Conservation (phyloP, 1,284 basidiomycete species). For the Kwoniella shivajii region DNA sequence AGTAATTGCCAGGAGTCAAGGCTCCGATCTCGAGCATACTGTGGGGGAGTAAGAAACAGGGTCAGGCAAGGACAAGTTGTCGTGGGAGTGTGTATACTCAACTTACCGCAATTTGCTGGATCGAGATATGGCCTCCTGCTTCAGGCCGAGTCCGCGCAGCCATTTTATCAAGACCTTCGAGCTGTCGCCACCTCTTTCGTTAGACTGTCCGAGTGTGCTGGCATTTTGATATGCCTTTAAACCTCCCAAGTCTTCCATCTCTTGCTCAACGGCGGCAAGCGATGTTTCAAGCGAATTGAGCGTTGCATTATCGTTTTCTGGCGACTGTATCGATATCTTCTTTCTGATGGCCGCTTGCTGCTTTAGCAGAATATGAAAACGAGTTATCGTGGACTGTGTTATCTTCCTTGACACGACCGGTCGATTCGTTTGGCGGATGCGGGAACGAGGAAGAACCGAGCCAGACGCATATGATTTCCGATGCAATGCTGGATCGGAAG, state of each 20-base stretch:
- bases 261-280: conserved; percentile 60
- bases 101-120: conserved; percentile 17
- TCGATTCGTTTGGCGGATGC: background rate
- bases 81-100: background rate
- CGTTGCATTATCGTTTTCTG: background rate
- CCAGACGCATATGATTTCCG: too few species aligned
- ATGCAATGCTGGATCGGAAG: too few species aligned
- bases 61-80: background rate
- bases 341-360: conserved; percentile 33
- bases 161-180: conserved; percentile 74
- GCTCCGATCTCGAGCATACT: conserved; percentile 86
- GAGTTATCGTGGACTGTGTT: conserved; percentile 48
- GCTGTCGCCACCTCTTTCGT: conserved; percentile 78
- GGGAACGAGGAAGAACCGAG: background rate
- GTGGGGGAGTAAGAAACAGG: background rate
- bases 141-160: conserved; percentile 62
- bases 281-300: conserved; percentile 12
- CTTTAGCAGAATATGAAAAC: conserved; percentile 51
- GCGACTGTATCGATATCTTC: background rate
- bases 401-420: conserved; percentile 31
- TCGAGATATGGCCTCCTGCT: background rate
- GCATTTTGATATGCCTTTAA: conserved; percentile 76
- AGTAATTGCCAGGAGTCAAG: conserved; percentile 77
- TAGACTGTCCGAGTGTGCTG: conserved; percentile 74
- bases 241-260: conserved; percentile 71